These are phyloP conservation scores for Solanum rostratum DNA, from an alignment of 257 asterid species.

Conservation along the genomic window DNA sequence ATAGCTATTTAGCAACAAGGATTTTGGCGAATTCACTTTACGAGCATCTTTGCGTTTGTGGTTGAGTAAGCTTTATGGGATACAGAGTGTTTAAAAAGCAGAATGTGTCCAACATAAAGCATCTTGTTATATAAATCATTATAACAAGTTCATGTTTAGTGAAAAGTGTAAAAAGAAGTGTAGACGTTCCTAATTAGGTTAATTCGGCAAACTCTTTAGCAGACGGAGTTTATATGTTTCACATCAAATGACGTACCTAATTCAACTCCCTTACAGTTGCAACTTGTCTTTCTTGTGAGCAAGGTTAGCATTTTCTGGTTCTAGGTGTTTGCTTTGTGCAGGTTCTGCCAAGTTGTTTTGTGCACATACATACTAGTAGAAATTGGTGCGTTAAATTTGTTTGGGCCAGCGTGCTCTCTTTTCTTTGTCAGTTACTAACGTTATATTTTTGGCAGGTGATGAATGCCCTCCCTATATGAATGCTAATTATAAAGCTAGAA, in stretches of 20 bases:
- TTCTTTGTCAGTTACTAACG: not conserved
- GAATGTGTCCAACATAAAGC: too few relatives aligned
- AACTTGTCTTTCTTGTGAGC: not conserved
- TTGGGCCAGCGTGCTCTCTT: not conserved
- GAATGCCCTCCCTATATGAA: not conserved
- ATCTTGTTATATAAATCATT: too few relatives aligned
- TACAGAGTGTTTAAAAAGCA: too few relatives aligned
- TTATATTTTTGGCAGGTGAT: not conserved
- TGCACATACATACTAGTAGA: not conserved
- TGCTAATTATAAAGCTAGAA: not conserved
- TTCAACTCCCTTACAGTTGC: not conserved
- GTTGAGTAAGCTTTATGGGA: not conserved
- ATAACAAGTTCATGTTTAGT: too few relatives aligned
- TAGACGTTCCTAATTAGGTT: too few relatives aligned
- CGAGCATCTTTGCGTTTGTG: not conserved
- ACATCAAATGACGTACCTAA: not conserved
- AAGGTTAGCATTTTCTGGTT: not conserved
- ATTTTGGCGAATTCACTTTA: not conserved
- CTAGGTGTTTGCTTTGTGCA: not conserved
- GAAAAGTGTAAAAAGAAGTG: too few relatives aligned
- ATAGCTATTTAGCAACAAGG: not conserved
- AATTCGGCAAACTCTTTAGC: not conserved
- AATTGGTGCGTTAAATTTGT: not conserved
- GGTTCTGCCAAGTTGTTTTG: not conserved
- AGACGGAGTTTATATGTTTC: too few relatives aligned